phyloP scores from a whole-genome alignment of 257 asterid genomes.

The Buddleja alternifolia region DNA sequence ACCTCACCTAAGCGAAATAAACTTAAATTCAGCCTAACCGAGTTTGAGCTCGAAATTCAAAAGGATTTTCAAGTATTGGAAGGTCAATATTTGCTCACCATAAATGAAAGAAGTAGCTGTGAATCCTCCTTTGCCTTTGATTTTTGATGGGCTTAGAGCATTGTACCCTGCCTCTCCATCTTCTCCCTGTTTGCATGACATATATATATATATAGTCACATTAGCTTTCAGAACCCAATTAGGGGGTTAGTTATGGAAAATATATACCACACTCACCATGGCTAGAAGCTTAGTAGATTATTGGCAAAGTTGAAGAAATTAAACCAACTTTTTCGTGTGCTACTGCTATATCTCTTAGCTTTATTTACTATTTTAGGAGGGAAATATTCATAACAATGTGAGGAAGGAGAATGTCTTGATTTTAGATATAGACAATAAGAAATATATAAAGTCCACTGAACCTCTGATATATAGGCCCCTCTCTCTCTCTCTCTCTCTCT shows the following conservation, averaged over 20 bases:
- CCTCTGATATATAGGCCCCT: constrained; percentile 43
- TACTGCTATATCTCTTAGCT: too few relatives aligned
- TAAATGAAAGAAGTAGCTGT: constrained; percentile 67
- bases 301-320: neutral
- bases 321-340: neutral
- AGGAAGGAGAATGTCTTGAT: constrained; percentile 1
- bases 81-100: constrained; percentile 53
- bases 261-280: constrained; percentile 43
- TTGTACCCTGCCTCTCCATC: constrained; percentile 37
- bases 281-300: constrained; percentile 11
- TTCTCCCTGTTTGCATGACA: constrained; percentile 44
- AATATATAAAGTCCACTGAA: constrained; percentile 40
- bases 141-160: constrained; percentile 19
- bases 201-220: neutral
- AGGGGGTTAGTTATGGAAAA: too few relatives aligned
- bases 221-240: too few relatives aligned
- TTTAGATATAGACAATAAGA: constrained; percentile 29
- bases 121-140: constrained; percentile 67
- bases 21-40: too few relatives aligned
- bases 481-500: constrained; percentile 27
- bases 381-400: neutral
- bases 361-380: neutral
- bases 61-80: too few relatives aligned
- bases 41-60: too few relatives aligned
- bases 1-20: too few relatives aligned